phyloP scores from a whole-genome alignment of 768 basidiomycete species.

The Lactarius tabidus region DNA sequence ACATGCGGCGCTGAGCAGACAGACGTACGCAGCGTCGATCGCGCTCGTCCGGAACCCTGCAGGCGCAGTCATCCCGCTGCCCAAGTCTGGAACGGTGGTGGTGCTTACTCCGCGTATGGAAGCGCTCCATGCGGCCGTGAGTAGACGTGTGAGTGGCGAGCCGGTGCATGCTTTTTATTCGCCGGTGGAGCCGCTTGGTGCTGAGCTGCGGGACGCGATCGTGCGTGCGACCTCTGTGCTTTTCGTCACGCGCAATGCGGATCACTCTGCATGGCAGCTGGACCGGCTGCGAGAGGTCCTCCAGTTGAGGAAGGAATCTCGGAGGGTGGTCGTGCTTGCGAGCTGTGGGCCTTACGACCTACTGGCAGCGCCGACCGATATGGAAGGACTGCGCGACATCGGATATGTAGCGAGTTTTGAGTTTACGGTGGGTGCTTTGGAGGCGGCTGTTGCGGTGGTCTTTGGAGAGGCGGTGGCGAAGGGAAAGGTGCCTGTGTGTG shows the following conservation, averaged over 20 bases:
- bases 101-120: constrained; percentile 55
- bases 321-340: constrained; percentile 47
- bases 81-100: constrained; percentile 31
- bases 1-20: constrained; percentile 41
- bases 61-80: constrained; percentile 34
- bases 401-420: constrained; percentile 54
- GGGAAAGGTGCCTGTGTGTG: constrained; percentile 33
- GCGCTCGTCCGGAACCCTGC: constrained; percentile 46
- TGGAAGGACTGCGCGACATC: constrained; percentile 27
- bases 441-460: constrained; percentile 40
- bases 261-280: constrained; percentile 56
- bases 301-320: constrained; percentile 22
- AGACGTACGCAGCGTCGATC: constrained; percentile 46
- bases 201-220: constrained; percentile 19
- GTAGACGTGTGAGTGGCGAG: constrained; percentile 31
- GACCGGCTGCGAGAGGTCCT: constrained; percentile 36
- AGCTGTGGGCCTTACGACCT: constrained; percentile 69
- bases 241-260: constrained; percentile 57
- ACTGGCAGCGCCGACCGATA: constrained; percentile 29
- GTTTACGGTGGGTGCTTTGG: constrained; percentile 50
- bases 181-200: constrained; percentile 18
- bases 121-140: constrained; percentile 47
- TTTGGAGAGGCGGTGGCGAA: constrained; percentile 36
- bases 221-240: constrained; percentile 34
- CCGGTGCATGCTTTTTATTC: constrained; percentile 47